A percentile compares a stretch with the other conserved stretches of the same genome.
These are phyloP conservation scores for Podospora anserina DNA, from an alignment of 495 filamentous ascomycete genomes.

Conservation along the genomic window DNA sequence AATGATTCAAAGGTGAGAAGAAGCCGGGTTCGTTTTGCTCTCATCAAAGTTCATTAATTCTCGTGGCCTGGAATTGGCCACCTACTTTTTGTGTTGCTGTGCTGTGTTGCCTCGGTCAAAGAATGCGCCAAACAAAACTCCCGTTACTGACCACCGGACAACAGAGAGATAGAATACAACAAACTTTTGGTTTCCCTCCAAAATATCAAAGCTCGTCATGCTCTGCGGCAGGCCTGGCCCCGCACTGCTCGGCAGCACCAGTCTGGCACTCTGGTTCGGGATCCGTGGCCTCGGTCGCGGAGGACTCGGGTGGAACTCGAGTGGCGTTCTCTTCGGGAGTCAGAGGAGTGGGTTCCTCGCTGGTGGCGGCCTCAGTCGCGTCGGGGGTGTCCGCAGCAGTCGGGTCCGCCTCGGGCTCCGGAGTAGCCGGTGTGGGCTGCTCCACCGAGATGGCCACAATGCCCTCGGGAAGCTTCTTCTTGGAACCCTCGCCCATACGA, in stretches of 20 bases:
- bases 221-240: constrained; percentile 19
- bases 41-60: neutral
- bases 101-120: neutral
- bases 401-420: constrained; percentile 36
- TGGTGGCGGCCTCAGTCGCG: constrained; percentile 31
- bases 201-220: constrained; percentile 46
- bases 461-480: constrained; percentile 75
- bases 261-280: constrained; percentile 35
- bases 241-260: no score
- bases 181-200: neutral
- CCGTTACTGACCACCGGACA: neutral
- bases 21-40: neutral
- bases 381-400: constrained; percentile 38
- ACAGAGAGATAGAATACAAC: neutral
- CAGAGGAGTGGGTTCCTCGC: constrained; percentile 31
- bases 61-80: neutral
- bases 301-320: constrained; percentile 27
- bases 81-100: constrained; percentile 1
- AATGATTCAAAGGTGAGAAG: neutral
- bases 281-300: constrained; percentile 29
- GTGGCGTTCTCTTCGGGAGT: constrained; percentile 38
- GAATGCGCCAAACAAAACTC: neutral
- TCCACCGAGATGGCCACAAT: constrained; percentile 61
- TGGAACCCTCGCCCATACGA: constrained; percentile 76
- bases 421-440: constrained; percentile 35